Percentiles rank a stretch among this genome's conserved stretches.
These are phyloP conservation scores for Aspergillus hiratsukae DNA, from an alignment of 2,329 filamentous ascomycete species.

Conservation along the genomic window DNA sequence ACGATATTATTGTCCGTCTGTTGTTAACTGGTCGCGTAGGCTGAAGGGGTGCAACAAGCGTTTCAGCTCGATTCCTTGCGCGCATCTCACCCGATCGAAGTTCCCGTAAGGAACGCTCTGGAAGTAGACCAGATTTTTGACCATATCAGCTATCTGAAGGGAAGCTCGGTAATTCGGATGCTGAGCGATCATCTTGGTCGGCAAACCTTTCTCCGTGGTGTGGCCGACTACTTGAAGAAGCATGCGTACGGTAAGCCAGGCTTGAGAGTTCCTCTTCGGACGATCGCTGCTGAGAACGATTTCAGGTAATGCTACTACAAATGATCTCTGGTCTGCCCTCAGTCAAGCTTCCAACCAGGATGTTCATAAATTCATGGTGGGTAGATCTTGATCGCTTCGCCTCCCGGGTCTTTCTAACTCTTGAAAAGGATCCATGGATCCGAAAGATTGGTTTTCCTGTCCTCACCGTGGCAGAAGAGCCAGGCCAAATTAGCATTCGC, in stretches of 20 bases:
- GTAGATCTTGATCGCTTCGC: slow-evolving; percentile 3
- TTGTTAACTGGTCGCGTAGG: slow-evolving; percentile 47
- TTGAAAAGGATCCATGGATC: slow-evolving; percentile 70
- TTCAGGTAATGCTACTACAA: slow-evolving; percentile 72
- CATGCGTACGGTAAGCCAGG: slow-evolving; percentile 67
- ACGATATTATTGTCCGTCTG: slow-evolving; percentile 25
- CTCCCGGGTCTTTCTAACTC: slow-evolving; percentile 6
- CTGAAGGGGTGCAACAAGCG: slow-evolving; percentile 88
- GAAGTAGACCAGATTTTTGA: slow-evolving; percentile 99
- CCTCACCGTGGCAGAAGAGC: slow-evolving; percentile 77
- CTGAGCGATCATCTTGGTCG: slow-evolving; percentile 83
- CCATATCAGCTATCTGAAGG: slow-evolving; percentile 92
- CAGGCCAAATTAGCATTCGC: slow-evolving; percentile 73
- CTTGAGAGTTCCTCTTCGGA: background rate
- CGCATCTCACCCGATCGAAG: slow-evolving; percentile 92
- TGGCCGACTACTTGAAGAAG: slow-evolving; percentile 81
- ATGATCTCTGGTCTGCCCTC: slow-evolving; percentile 84
- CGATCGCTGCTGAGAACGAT: slow-evolving; percentile 4
- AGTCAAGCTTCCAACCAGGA: slow-evolving; percentile 84
- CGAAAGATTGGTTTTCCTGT: slow-evolving; percentile 92
- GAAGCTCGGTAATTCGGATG: slow-evolving; percentile 95
- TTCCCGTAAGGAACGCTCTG: slow-evolving; percentile 85
- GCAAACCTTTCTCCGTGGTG: slow-evolving; percentile 83
- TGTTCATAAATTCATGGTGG: slow-evolving; percentile 75
- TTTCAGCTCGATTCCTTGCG: slow-evolving; percentile 86